Base-by-base conservation (phyloP, 2,329 filamentous ascomycete genomes). In the Penicillium sp. region DNA sequence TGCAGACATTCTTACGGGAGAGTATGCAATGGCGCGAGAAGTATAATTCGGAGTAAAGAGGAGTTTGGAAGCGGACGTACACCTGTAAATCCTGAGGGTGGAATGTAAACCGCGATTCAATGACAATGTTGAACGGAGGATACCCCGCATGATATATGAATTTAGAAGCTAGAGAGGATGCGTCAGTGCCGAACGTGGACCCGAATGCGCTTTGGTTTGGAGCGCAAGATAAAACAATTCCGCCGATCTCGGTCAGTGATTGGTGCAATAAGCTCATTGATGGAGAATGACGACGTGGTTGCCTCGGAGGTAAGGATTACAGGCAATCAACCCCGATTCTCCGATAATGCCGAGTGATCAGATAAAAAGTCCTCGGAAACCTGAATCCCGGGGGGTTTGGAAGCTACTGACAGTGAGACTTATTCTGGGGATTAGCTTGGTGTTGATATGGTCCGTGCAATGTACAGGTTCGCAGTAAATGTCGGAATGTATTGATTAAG, bases 241-340 rank as follows among this genome's bases (percentile, higher is more conserved):
- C 9, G 7, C 47, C 46, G 46, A 48, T 8, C 16, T 31, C 14
- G 27, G 11, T 19, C n/a, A 21, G 16, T 48, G 26, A 48, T 48
- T 48, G 26, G 26, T 31, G n/a, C 46, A 29, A 47, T 4, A 29
- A 16, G 24, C 24, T 11, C 22, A 26, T 27, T 21, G 11, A 29
- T 47, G 45, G 45, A 11, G 45, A 13, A 47, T 47, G 22, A 27
- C n/a, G 27, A 21, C 24, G 29, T 31, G 5, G 10, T 44, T 24
- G 24, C 9, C 43, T 53, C 52, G 59, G 44, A 57, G 31, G 16
- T 59, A 55, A 16, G 48, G 5, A 16, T 3, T 58, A 52, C 13
- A 39, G 52, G 60, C 11, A 64, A 55, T 52, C 22, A 56, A 44
- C 11, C 5, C 59, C 61, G 59, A 63, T 29, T 14, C 19, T 21